These are phyloP conservation scores for Nidularia sp. DNA, from an alignment of 768 basidiomycete species.

Conservation along the genomic window DNA sequence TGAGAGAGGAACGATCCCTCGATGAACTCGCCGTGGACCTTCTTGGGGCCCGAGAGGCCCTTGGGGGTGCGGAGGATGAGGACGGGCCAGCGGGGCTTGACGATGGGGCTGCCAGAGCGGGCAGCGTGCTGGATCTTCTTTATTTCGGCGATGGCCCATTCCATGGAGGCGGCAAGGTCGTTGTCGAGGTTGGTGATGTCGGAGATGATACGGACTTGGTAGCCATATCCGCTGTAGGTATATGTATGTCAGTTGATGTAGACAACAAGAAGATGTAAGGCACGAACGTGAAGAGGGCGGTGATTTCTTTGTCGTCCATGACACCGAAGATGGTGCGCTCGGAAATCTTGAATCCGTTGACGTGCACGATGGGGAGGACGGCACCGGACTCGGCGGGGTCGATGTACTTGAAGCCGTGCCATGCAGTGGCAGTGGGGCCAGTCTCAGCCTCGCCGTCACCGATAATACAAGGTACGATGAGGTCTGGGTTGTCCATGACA, in stretches of 20 bases:
- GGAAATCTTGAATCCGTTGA: conserved; percentile 88
- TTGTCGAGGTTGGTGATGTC: conserved; percentile 63
- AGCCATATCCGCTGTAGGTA: conserved; percentile 68
- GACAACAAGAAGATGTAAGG: background rate
- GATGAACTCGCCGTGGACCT: conserved; percentile 63
- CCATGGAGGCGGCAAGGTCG: conserved; percentile 76
- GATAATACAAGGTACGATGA: conserved; percentile 77
- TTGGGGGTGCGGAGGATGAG: conserved; percentile 86
- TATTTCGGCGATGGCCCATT: conserved; percentile 76
- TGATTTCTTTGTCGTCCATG: conserved; percentile 86
- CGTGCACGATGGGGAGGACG: conserved; percentile 85
- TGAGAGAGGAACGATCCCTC: conserved; percentile 84
- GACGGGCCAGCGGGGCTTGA: conserved; percentile 91
- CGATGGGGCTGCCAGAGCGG: conserved; percentile 67
- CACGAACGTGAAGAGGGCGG: conserved; percentile 65
- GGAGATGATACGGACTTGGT: conserved; percentile 81
- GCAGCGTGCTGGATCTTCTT: conserved; percentile 77
- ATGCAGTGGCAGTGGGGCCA: conserved; percentile 75
- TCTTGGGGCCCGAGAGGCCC: conserved; percentile 69
- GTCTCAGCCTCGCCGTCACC: conserved; percentile 88
- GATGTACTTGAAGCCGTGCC: conserved; percentile 88
- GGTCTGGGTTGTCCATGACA: conserved; percentile 88
- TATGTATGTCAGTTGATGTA: conserved; percentile 2
- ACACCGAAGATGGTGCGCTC: conserved; percentile 87
- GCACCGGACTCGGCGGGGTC: conserved; percentile 89